Base-by-base conservation (phyloP, 495 filamentous ascomycete genomes). In the Bacidia rubella region DNA sequence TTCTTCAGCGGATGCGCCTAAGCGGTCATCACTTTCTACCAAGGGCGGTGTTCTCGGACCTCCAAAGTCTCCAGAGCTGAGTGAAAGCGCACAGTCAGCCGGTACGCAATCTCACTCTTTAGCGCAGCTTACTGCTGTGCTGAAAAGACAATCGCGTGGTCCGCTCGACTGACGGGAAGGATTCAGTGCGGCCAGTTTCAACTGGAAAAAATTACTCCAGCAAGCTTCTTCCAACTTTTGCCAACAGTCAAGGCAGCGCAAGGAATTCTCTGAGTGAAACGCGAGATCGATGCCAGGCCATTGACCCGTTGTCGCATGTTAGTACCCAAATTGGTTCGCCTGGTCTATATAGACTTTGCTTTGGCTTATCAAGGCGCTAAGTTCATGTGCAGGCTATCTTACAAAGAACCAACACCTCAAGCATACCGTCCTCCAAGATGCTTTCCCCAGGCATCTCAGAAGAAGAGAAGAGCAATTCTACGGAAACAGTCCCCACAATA, bases 361-460 rank as follows among this genome's bases (percentile, higher is more conserved):
- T 25, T 53, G 48, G 41, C 51, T 57, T 54, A 44, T 17, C 20
- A 44, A 5, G 41, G 60, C 5, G 15, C 29, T 15, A 35, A 35
- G 15, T 15, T 35, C 29, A 15, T 15, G 15, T 7, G 15, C 60
- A 82, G 78, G 78, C 94, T 63, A 95, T 95, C 48, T 76, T 90
- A 50, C 78, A 85, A 62, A 81, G 87, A 60, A 88, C 86, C 47
- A 87, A 87, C 65, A 87, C 83, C 19, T 79, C 84, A 55, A 80
- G 77, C 50, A 77, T 79, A 15, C 79, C 85, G 49, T 76, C 82
- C 9, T 70, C 81, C 39, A 85, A 81, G 58, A 65, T 84, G 47
- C 78, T 85, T 25, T 77, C 73, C 32, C 65, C 73, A 52, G 66
- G 73, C 60, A 75, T 68, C 50, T 66, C 79, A 52, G 72, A 71